phyloP scores from a whole-genome alignment of 306 rosid genomes.

The Dicorynia guianensis region DNA sequence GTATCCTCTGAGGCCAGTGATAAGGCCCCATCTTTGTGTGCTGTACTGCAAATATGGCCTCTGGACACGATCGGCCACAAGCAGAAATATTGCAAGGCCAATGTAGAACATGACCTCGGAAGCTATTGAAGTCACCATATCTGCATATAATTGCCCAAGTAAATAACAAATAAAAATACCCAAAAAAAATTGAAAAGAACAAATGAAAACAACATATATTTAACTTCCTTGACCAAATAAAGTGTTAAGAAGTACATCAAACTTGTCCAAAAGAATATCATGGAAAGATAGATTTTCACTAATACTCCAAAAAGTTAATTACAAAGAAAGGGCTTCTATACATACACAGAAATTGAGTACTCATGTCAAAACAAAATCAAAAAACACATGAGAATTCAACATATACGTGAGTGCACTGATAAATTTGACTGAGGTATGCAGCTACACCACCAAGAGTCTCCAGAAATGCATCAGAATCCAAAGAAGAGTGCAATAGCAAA shows the following conservation, averaged over 20 bases:
- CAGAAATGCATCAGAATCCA: neutral
- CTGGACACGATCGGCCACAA: slow-evolving; percentile 54
- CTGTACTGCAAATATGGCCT: slow-evolving; percentile 64
- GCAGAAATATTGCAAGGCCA: slow-evolving; percentile 58
- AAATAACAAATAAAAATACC: neutral
- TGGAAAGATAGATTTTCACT: neutral
- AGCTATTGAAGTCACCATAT: slow-evolving; percentile 49
- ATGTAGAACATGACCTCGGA: slow-evolving; percentile 56
- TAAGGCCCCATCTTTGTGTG: slow-evolving; percentile 79
- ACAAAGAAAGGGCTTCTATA: neutral
- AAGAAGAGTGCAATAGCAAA: neutral
- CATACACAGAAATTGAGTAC: neutral
- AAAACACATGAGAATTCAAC: too few species aligned
- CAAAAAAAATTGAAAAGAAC: too few species aligned
- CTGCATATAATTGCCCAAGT: slow-evolving; percentile 41
- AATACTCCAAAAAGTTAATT: neutral
- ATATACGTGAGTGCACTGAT: too few species aligned
- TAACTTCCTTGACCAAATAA: neutral
- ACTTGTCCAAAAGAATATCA: too few species aligned
- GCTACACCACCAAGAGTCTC: too few species aligned
- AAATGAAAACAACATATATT: neutral
- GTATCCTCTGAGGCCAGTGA: slow-evolving; percentile 93
- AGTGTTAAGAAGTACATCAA: neutral
- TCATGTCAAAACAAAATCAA: neutral
- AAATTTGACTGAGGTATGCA: too few species aligned